Base-by-base conservation (phyloP, 257 asterid species). In the Petrea volubilis region DNA sequence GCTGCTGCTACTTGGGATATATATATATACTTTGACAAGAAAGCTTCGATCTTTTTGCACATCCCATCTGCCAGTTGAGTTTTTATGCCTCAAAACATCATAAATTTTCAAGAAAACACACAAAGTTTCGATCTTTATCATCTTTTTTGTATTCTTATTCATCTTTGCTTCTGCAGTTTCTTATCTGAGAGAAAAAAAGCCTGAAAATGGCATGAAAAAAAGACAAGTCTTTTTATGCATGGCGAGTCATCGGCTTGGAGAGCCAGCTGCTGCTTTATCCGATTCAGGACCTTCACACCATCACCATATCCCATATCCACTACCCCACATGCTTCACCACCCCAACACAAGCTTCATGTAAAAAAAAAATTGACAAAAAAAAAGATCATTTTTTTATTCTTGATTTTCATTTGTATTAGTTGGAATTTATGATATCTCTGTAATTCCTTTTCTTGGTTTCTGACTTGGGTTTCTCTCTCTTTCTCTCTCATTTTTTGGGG, bases 231-330 rank as follows among this genome's bases (percentile, higher is more conserved):
- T 12, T 21, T 6, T 60, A 81, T 85, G 96, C 98, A 94, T 94
- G 99, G 97, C 84, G 74, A 84, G 85, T 72, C 95, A 83, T 61
- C 53, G 91, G 74, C 40, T 87, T 33, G 95, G 90, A 77, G 91
- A 82, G 61, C n/a, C n/a, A n/a, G n/a, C n/a, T n/a, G 55, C 84
- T 55, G 76, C 83, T 64, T 83, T 81, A 50, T 73, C 89, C 8
- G 82, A 67, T 28, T 74, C 90, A 8, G 86, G 89, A 60, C 82
- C 83, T 52, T 74, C 87, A 55, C 84, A 70, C 77, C 81, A 84
- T 47, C 84, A 79, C 51, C 83, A 84, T 61, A 79, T 83, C 53
- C 79, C 94, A 8, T 86, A 83, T 58, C 79, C 90, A n/a, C 71
- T 88, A 44, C 85, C 82, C 21, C 88, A 86, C 72, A 88, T 89